A percentile compares a stretch with the other conserved stretches of the same genome.
These are phyloP conservation scores for Pythium sukuiense DNA, from an alignment of 352 stramenopile genomes.

Conservation along the genomic window DNA sequence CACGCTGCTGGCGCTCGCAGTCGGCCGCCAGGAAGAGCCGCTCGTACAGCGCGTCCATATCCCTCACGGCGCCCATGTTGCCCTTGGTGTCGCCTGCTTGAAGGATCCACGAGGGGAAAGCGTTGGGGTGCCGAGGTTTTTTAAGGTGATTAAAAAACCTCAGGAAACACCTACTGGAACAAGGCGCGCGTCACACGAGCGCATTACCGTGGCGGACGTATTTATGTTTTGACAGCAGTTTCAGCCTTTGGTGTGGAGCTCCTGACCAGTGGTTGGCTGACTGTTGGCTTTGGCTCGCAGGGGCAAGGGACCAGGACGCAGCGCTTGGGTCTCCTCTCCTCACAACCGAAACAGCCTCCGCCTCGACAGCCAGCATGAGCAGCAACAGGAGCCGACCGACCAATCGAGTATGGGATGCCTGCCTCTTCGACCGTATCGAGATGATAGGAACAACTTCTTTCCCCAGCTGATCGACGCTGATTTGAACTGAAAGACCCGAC, in stretches of 20 bases:
- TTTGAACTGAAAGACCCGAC: conserved; percentile 68
- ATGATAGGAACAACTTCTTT: conserved; percentile 86
- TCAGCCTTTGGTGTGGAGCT: neutral
- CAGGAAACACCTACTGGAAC: neutral
- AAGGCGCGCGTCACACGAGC: neutral
- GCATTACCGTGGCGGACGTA: neutral
- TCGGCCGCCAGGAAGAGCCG: conserved; percentile 36
- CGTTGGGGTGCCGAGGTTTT: conserved; percentile 12
- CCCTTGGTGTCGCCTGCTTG: conserved; percentile 6
- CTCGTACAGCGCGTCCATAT: conserved; percentile 16
- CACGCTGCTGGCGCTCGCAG: conserved; percentile 13
- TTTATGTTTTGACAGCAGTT: neutral
- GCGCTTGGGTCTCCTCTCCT: neutral
- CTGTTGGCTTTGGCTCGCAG: neutral
- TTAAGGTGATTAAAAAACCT: conserved; percentile 9
- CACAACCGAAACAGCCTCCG: conserved; percentile 4
- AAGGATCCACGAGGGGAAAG: conserved; percentile 5
- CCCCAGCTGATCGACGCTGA: conserved; percentile 79
- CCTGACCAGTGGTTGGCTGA: conserved; percentile 2
- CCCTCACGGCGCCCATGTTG: neutral
- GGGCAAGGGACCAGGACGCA: no score
- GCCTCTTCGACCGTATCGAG: conserved; percentile 34
- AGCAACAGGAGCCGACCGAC: neutral
- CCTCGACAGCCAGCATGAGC: neutral
- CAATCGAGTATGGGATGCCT: neutral